These are phyloP conservation scores for Pyrrhoderma lamaoense DNA, from an alignment of 1,284 basidiomycete species.

Conservation along the genomic window DNA sequence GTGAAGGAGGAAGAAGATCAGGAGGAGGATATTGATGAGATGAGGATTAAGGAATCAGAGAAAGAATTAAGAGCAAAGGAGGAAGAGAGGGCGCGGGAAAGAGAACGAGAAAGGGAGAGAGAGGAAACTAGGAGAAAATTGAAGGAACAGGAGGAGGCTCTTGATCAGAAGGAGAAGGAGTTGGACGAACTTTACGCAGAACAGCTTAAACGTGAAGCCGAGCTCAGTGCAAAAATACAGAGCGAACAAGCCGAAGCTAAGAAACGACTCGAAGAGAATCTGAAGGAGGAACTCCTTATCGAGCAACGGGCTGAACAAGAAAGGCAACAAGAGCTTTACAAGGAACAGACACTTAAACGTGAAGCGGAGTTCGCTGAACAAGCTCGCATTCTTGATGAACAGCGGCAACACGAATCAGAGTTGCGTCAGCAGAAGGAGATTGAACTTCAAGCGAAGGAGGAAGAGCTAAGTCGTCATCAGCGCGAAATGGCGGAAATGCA, in stretches of 20 bases:
- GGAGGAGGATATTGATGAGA: no score
- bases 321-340: neutral
- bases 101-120: neutral
- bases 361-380: conserved; percentile 4
- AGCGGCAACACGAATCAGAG: conserved; percentile 4
- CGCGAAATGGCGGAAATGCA: conserved; percentile 4
- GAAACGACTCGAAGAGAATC: neutral
- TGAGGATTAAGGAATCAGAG: neutral
- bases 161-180: conserved; percentile 3
- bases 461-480: conserved; percentile 1
- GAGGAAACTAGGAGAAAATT: neutral
- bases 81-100: neutral
- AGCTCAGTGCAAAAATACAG: neutral
- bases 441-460: conserved; percentile 6
- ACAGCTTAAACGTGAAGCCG: conserved; percentile 6
- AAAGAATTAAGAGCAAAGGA: neutral
- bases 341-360: neutral
- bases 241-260: neutral
- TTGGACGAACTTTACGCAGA: neutral
- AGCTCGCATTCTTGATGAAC: neutral
- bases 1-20: conserved; percentile 1
- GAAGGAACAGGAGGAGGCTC: conserved; percentile 6
- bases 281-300: neutral
- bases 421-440: neutral
- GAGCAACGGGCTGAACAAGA: neutral